phyloP scores from a whole-genome alignment of 164 flowering plant species.

The Brasenia schreberi region DNA sequence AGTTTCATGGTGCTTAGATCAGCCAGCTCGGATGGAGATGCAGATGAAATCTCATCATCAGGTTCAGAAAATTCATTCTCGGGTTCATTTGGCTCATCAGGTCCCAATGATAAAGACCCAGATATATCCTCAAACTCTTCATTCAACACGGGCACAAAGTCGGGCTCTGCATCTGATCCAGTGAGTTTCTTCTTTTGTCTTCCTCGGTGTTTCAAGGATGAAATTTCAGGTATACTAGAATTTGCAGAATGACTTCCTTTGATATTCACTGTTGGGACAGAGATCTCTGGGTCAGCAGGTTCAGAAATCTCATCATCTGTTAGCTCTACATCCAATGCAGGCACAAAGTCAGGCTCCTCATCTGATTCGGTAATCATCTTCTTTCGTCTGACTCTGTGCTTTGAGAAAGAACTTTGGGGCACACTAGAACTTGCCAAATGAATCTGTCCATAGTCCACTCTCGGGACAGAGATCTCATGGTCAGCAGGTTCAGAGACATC shows the following conservation, averaged over 20 bases:
- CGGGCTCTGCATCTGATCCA: conserved; percentile 14
- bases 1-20: conserved; percentile 59
- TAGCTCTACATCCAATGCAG: conserved; percentile 12
- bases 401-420: conserved; percentile 10
- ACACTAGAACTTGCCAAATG: conserved; percentile 17
- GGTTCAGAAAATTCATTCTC: conserved; percentile 13
- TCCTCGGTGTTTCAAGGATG: conserved; percentile 13
- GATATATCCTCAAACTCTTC: conserved; percentile 19
- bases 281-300: conserved; percentile 32
- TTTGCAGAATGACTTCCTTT: conserved; percentile 31
- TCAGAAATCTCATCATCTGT: background rate
- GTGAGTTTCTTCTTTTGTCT: conserved; percentile 15
- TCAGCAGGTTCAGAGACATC: background rate
- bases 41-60: conserved; percentile 17
- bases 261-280: conserved; percentile 48
- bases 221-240: conserved; percentile 10
- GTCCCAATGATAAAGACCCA: conserved; percentile 5
- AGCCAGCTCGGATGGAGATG: conserved; percentile 8
- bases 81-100: conserved; percentile 3
- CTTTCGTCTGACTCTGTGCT: conserved; percentile 18
- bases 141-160: conserved; percentile 9
- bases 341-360: conserved; percentile 9
- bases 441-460: conserved; percentile 35
- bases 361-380: conserved; percentile 13
- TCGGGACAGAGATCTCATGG: conserved; percentile 65